Conservation (phyloP, 805 yeast genomes). For the Candida pseudofarinosa region DNA sequence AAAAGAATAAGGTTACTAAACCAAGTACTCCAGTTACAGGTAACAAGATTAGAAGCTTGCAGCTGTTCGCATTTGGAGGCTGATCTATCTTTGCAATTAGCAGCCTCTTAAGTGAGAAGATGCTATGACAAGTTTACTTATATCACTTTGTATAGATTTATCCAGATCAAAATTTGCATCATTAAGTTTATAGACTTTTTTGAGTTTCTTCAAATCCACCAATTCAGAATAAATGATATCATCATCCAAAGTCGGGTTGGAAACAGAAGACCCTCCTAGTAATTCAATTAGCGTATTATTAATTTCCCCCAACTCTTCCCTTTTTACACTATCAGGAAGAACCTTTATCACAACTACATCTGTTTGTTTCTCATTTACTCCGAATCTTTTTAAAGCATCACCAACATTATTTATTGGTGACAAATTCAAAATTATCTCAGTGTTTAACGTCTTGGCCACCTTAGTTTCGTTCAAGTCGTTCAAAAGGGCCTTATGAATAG, state of each 20-base stretch:
- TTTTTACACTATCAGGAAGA: constrained; percentile 14
- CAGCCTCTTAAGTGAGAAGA: constrained; percentile 48
- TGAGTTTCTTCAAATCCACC: constrained; percentile 26
- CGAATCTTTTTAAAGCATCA: constrained; percentile 70
- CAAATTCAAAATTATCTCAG: constrained; percentile 66
- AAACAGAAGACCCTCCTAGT: constrained; percentile 8
- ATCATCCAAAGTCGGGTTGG: constrained; percentile 20
- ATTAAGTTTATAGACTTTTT: constrained; percentile 34
- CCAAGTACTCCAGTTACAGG: too few species aligned
- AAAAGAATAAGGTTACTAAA: too few species aligned
- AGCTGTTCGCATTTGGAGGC: constrained; percentile 16
- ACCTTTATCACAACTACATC: constrained; percentile 53
- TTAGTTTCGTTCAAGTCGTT: constrained; percentile 46
- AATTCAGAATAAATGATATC: constrained; percentile 12
- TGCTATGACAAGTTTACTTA: constrained; percentile 43
- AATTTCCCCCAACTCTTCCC: constrained; percentile 22
- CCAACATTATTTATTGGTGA: constrained; percentile 68
- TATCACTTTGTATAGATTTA: constrained; percentile 13
- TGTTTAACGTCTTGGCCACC: constrained; percentile 63
- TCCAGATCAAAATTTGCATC: constrained; percentile 20
- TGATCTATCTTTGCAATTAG: constrained; percentile 8
- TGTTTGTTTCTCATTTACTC: constrained; percentile 49
- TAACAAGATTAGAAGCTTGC: too few species aligned
- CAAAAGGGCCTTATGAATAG: constrained; percentile 56
- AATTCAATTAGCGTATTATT: constrained; percentile 29